phyloP scores from a whole-genome alignment of 257 asterid genomes.

The Euphrasia confusa region DNA sequence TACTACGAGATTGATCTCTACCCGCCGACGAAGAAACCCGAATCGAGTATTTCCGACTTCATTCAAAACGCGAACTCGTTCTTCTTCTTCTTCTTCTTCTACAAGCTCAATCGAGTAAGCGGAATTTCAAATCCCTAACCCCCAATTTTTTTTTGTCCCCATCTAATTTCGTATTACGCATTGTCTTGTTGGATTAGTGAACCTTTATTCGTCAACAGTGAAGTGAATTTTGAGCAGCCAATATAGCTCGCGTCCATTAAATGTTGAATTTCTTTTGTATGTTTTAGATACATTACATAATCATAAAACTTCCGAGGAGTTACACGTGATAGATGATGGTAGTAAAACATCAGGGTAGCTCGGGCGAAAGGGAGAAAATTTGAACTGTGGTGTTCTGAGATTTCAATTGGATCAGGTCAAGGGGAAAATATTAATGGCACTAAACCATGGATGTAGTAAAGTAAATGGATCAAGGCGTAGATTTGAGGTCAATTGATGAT shows the following conservation, averaged over 20 bases:
- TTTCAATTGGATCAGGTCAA: neutral
- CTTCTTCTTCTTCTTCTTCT: no score
- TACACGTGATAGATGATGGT: neutral
- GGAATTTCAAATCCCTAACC: no score
- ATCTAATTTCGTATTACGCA: neutral
- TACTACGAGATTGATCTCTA: no score
- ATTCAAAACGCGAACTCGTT: no score
- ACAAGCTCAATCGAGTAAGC: no score
- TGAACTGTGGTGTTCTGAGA: neutral
- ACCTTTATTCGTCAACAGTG: neutral
- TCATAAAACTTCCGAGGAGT: neutral
- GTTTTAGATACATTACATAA: neutral
- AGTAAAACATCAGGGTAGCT: neutral
- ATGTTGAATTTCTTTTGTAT: neutral
- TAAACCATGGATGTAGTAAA: neutral
- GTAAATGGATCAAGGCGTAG: neutral
- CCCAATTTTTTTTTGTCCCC: no score
- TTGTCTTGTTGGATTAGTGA: constrained; percentile 7
- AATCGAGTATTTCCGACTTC: no score
- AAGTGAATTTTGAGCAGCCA: neutral
- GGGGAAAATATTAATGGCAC: neutral
- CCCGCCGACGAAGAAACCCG: no score
- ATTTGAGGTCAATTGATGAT: neutral
- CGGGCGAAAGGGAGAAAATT: neutral
- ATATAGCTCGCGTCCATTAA: neutral